Conservation (phyloP, 306 rosid species). For the Dicorynia guianensis region DNA sequence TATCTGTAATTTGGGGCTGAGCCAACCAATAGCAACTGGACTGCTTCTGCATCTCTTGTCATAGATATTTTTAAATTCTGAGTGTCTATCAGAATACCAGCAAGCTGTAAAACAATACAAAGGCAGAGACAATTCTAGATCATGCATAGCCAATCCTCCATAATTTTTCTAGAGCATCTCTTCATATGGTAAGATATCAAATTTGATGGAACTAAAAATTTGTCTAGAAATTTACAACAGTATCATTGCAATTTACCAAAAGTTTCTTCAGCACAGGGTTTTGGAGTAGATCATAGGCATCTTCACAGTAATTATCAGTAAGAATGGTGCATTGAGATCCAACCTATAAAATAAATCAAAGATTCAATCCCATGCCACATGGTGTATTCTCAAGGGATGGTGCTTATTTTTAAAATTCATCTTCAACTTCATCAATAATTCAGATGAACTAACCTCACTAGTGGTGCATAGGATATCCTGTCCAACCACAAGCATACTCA, state of each 20-base stretch:
- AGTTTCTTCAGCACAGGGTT: slow-evolving; percentile 76
- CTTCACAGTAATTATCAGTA: slow-evolving; percentile 87
- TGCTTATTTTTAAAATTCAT: slow-evolving; percentile 22
- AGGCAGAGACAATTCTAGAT: slow-evolving; percentile 31
- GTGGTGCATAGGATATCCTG: slow-evolving; percentile 67
- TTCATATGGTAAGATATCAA: background rate
- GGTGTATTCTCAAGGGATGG: slow-evolving; percentile 16
- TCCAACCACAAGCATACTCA: slow-evolving; percentile 71
- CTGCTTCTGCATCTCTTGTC: slow-evolving; percentile 96
- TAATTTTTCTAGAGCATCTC: slow-evolving; percentile 5
- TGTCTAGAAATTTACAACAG: background rate
- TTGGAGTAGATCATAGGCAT: slow-evolving; percentile 89
- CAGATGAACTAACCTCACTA: slow-evolving; percentile 63
- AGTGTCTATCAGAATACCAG: slow-evolving; percentile 87
- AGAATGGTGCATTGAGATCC: slow-evolving; percentile 87
- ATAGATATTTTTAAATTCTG: slow-evolving; percentile 64
- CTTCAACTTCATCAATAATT: slow-evolving; percentile 35
- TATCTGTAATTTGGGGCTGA: slow-evolving; percentile 66
- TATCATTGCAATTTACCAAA: slow-evolving; percentile 57
- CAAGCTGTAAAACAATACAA: slow-evolving; percentile 63
- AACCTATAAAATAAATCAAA: slow-evolving; percentile 53
- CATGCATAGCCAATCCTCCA: background rate
- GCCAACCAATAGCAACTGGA: slow-evolving; percentile 81
- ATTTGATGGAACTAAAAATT: background rate
- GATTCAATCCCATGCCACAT: background rate